Evolutionary conservation across 768 basidiomycete genomes (phyloP).

Genomic region (Agaricus sinodeliciosus): DNA sequence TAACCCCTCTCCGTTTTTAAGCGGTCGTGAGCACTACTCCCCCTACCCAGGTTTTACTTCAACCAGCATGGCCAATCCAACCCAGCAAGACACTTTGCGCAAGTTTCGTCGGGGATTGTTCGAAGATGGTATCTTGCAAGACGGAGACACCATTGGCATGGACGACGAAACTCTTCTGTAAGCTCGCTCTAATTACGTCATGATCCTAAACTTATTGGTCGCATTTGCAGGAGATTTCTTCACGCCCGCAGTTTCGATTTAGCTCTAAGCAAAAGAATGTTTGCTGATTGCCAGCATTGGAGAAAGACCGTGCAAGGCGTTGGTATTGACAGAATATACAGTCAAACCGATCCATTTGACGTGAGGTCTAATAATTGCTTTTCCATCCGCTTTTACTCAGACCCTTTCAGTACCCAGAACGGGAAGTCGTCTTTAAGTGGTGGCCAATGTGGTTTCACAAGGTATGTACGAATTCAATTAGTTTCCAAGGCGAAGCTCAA

Average conservation of each 20-base stretch:
- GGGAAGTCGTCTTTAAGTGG: constrained; percentile 60
- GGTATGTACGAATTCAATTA: constrained; percentile 25
- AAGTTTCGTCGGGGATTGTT: constrained; percentile 47
- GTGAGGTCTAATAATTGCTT: constrained; percentile 31
- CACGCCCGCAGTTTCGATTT: constrained; percentile 63
- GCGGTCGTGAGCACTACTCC: no score
- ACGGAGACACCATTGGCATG: constrained; percentile 58
- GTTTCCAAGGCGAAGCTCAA: background rate
- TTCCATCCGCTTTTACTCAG: background rate
- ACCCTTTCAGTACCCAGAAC: constrained; percentile 53
- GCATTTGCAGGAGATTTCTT: constrained; percentile 55
- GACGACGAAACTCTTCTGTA: constrained; percentile 54
- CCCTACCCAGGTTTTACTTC: background rate
- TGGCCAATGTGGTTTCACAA: constrained; percentile 84
- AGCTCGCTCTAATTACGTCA: constrained; percentile 16
- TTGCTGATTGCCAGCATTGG: constrained; percentile 64
- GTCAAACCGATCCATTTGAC: constrained; percentile 60
- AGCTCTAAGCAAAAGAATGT: constrained; percentile 55
- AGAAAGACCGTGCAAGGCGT: constrained; percentile 53
- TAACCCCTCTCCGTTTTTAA: background rate
- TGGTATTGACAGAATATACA: constrained; percentile 62
- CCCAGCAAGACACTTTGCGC: constrained; percentile 32
- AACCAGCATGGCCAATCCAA: constrained; percentile 1
- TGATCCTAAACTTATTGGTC: background rate
- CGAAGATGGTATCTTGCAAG: constrained; percentile 46